phyloP scores from a whole-genome alignment of 177 flowering plant species.

The Vitis hybrid region DNA sequence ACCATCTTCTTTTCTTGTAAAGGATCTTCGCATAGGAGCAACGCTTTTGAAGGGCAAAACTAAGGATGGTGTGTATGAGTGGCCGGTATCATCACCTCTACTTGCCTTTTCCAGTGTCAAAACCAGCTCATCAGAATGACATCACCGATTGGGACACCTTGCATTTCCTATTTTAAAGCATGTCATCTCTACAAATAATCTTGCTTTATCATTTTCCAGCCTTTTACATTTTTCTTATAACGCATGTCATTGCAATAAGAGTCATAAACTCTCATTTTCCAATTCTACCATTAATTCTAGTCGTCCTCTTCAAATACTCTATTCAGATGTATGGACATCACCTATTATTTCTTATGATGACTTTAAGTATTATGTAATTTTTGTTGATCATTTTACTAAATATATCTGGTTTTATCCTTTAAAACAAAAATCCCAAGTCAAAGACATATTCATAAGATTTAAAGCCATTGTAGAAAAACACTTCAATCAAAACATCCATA shows the following conservation, averaged over 20 bases:
- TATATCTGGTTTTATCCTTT: conserved; percentile 9
- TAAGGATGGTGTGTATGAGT: conserved; percentile 16
- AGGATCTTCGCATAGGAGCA: conserved; percentile 19
- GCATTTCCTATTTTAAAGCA: not conserved
- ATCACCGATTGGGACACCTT: conserved; percentile 10
- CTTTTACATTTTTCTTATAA: conserved; percentile 1
- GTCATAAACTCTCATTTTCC: conserved; percentile 11
- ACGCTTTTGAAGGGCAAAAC: conserved; percentile 8
- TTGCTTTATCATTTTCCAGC: not conserved
- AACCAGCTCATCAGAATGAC: conserved; percentile 4
- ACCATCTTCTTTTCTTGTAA: conserved; percentile 21
- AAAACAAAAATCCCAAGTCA: conserved; percentile 8
- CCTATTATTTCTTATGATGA: conserved; percentile 12
- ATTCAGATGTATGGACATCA: conserved; percentile 20
- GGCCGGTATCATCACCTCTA: not conserved
- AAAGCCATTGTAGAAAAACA: conserved; percentile 5
- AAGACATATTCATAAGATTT: not conserved
- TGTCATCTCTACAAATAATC: not conserved
- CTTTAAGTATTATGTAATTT: not conserved
- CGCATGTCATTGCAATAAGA: conserved; percentile 7
- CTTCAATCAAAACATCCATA: not conserved
- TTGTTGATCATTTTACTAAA: too few species aligned
- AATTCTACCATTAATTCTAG: not conserved
- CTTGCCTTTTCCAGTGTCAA: not conserved
- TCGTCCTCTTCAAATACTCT: conserved; percentile 12